Evolutionary conservation across 2,329 filamentous ascomycete species (phyloP), one percentile per base, ranked within the genome.

Genomic region (Polytolypa hystricis): DNA sequence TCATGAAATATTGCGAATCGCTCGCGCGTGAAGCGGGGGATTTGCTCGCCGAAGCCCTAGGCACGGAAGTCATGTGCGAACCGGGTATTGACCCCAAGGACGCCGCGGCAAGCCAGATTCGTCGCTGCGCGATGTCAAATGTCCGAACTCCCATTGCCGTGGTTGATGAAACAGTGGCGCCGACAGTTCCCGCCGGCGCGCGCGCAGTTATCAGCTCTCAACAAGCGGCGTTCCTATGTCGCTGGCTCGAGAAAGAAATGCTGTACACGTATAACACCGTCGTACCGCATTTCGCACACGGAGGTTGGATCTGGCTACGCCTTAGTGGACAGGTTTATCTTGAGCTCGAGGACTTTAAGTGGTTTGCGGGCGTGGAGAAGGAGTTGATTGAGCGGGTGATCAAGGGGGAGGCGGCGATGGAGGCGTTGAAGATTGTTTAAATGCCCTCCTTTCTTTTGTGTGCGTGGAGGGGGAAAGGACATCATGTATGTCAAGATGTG

Each of bases 251-350:
- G 33, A 54, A 60, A 30, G 65, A 51, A 3, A 51, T 84, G 42
- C 57, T 75, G 10, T 49, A 61, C 1, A 71, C 79, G n/a, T 73
- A 77, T 55, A 69, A 78, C 37, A 91, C 85, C 0, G 89, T 84
- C 50, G 60, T 91, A 35, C 68, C 78, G 1, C 52, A 82, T 2
- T 75, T 76, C 39, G 57, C 69, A 6, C 76, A 86, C 46, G 67
- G 61, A 0, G 71, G 70, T 0, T 67, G 67, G 36, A 72, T 79
- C 54, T 94, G 81, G 81, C 66, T 71, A 0, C 66, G 89, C 33
- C 51, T 93, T 32, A 86, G 81, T 53, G 84, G 74, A 10, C 86
- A 94, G 66, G 71, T 91, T 0, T 96, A 91, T 54, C 60, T 95
- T n/a, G 84, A 84, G 17, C 55, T 79, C 45, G 67, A 68, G 9